Conservation (phyloP, 1,284 basidiomycete species). For the Hemileia vastatrix region DNA sequence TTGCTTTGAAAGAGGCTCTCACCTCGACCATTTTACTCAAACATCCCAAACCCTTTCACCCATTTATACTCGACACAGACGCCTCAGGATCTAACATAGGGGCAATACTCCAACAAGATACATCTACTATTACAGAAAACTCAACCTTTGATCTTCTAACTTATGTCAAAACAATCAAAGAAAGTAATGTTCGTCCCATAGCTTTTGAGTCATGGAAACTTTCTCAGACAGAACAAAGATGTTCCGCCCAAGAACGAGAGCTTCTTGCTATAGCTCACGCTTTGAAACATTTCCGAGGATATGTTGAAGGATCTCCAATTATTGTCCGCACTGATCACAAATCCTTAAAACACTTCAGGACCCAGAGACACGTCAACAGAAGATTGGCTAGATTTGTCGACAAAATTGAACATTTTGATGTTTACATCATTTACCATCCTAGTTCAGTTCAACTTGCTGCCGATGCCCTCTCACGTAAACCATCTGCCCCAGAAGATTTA, state of each 20-base stretch:
- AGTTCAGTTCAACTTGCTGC: not conserved
- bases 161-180: not conserved
- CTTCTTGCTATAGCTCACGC: not conserved
- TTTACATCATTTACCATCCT: not conserved
- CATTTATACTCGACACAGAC: not conserved
- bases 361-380: not conserved
- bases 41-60: not conserved
- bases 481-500: no score
- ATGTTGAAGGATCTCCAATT: not conserved
- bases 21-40: not conserved
- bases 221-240: conserved; percentile 1
- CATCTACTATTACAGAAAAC: no score
- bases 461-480: not conserved
- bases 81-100: not conserved
- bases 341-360: not conserved
- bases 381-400: not conserved
- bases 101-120: not conserved
- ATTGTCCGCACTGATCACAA: not conserved
- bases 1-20: not conserved
- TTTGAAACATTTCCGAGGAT: not conserved
- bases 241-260: not conserved
- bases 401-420: no score
- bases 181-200: not conserved
- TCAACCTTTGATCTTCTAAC: no score
- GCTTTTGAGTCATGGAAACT: conserved; percentile 4